phyloP scores from a whole-genome alignment of 139 green algal species.

The Volvox reticuliferus region DNA sequence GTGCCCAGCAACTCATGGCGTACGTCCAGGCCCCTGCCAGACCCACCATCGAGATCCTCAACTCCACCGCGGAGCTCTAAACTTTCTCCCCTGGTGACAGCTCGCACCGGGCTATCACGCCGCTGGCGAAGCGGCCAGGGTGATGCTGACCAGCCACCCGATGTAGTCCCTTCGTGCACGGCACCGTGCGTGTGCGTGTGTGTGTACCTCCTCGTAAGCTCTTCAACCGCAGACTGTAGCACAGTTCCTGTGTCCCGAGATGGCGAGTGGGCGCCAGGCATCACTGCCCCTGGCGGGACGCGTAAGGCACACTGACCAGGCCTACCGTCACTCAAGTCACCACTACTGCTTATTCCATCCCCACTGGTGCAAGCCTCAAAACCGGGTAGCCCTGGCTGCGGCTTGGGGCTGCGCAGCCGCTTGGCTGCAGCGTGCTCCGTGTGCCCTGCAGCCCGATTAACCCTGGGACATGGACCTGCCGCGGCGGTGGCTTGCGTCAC shows the following conservation, averaged over 20 bases:
- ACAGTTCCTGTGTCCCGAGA: too few species aligned
- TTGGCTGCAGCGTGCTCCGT: background rate
- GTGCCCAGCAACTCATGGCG: background rate
- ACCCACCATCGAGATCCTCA: background rate
- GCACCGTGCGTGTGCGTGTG: too few species aligned
- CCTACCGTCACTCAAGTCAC: background rate
- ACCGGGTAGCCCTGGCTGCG: background rate
- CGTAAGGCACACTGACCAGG: too few species aligned
- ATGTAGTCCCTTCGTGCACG: background rate
- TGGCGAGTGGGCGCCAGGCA: too few species aligned
- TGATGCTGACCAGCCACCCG: constrained; percentile 4
- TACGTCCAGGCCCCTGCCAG: background rate
- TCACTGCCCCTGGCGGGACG: too few species aligned
- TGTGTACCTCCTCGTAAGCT: too few species aligned
- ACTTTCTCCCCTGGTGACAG: background rate
- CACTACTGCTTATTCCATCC: background rate
- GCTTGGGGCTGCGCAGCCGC: constrained; percentile 38
- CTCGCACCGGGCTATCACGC: background rate
- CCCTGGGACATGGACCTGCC: background rate
- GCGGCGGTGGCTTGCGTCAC: too few species aligned
- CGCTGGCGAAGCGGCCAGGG: background rate
- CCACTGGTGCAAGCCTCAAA: background rate
- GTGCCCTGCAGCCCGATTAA: background rate
- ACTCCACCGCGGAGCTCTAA: background rate
- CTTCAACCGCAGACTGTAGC: too few species aligned